These are phyloP conservation scores for Excoecaria cochinchinensis DNA, from an alignment of 345 rosid species.

Conservation along the genomic window DNA sequence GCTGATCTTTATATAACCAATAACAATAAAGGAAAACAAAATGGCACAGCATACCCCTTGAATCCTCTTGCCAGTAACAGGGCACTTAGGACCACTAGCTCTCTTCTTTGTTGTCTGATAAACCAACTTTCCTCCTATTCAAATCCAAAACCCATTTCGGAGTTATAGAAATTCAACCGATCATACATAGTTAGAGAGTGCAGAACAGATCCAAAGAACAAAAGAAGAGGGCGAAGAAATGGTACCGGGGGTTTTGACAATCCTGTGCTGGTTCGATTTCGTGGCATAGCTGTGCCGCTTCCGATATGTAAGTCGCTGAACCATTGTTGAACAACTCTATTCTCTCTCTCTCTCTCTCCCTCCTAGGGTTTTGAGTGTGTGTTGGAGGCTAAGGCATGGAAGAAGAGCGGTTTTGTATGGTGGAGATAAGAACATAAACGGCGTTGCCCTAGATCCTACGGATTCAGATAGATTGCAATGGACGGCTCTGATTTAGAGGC, in stretches of 20 bases:
- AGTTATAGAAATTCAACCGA: not conserved
- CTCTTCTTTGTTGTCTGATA: slow-evolving; percentile 40
- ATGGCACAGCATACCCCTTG: slow-evolving; percentile 25
- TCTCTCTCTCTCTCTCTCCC: slow-evolving; percentile 8
- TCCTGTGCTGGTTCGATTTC: slow-evolving; percentile 84
- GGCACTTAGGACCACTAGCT: slow-evolving; percentile 38
- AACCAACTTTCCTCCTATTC: slow-evolving; percentile 31
- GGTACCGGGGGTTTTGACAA: slow-evolving; percentile 92
- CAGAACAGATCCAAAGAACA: slow-evolving; percentile 1
- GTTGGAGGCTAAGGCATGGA: slow-evolving; percentile 25
- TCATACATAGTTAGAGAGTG: too few species aligned
- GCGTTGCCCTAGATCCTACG: slow-evolving; percentile 53
- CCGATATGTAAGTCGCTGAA: slow-evolving; percentile 86
- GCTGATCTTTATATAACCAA: not conserved
- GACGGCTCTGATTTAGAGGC: not conserved
- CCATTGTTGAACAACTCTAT: slow-evolving; percentile 38
- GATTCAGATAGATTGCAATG: not conserved
- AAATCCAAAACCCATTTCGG: not conserved
- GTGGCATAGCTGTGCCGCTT: slow-evolving; percentile 94
- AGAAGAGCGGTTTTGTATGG: not conserved
- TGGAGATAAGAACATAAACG: not conserved
- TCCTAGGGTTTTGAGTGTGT: slow-evolving; percentile 35
- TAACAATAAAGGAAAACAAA: not conserved
- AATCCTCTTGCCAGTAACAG: slow-evolving; percentile 40
- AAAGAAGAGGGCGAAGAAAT: not conserved